These are phyloP conservation scores for Euphorbia corollata DNA, from an alignment of 441 rosid genomes.

Conservation along the genomic window DNA sequence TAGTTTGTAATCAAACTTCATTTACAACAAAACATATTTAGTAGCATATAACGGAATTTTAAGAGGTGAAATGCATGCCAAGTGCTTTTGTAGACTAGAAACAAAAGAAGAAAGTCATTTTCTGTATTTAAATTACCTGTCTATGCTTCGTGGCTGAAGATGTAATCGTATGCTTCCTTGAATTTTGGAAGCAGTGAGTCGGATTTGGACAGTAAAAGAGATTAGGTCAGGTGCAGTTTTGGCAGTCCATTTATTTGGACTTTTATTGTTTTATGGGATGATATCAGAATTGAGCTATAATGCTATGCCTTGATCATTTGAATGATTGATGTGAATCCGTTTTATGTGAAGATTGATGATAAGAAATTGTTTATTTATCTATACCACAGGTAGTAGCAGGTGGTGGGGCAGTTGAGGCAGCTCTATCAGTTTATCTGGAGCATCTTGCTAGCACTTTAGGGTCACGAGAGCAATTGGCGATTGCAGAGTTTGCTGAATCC, in stretches of 20 bases:
- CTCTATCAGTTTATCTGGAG: slow-evolving; percentile 87
- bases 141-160: not conserved
- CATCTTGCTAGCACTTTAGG: slow-evolving; percentile 93
- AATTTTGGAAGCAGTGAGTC: not conserved
- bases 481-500: slow-evolving; percentile 97
- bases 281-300: not conserved
- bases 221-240: not conserved
- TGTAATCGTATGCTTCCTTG: not conserved
- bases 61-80: not conserved
- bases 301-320: not conserved
- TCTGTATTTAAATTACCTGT: not conserved
- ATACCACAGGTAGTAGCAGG: slow-evolving; percentile 87
- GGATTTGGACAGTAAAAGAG: not conserved
- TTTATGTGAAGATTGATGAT: not conserved
- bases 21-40: not conserved
- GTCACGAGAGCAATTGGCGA: slow-evolving; percentile 92
- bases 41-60: not conserved
- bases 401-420: slow-evolving; percentile 97
- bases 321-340: not conserved
- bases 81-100: not conserved
- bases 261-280: not conserved
- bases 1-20: not conserved
- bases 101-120: not conserved
- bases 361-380: not conserved
- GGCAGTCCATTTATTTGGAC: too few relatives aligned